Evolutionary conservation across 805 yeast genomes (phyloP), one percentile per base, ranked within the genome.

Genomic region (Pichia deserticola): DNA sequence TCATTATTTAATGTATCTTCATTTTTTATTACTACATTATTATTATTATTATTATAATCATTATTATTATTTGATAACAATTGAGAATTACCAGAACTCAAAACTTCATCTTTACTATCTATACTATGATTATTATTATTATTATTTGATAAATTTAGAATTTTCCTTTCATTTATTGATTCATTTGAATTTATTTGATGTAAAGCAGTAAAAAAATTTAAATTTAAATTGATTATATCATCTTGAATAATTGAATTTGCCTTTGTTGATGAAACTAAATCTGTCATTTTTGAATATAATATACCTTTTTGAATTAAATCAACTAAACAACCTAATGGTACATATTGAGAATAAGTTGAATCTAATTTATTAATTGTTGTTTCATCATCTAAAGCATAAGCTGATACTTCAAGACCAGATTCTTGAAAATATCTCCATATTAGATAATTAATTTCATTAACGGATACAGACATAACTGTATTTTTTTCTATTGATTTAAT

Each of bases 371-470:
- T 73, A 10, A 86, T 82, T 25, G 75, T 69, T 0, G 92, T 72
- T 56, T 86, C 90, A 56, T 86, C 84, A 54, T 85, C 87, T 32
- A 93, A 67, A 0, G 97, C 95, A 59, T 76, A 80, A 0, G 96
- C 89, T 2, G 93, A 74, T 25, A 87, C 73, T 46, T 86, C 90
- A 38, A 75, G 73, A 3, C 95, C 95, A 6, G 83, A 72, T 64
- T 93, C 98, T 61, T 89, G 96, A 37, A 89, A 74, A 61, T 92
- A 93, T 53, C 97, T 71, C 96, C 97, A 93, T 48, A 92, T 79
- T 57, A 93, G 75, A 63, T 92, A 92, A 71, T 92, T 93, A 48
- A 92, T 77, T 66, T 89, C 95, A 50, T 77, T 81, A 50, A 93
- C 84, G 5, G 93, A 78, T 44, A 92, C 69, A 29, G 95, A 84